Percentiles rank a stretch among this genome's conserved stretches.
phyloP scores from a whole-genome alignment of 768 basidiomycete genomes.

The Arthromyces matolae region DNA sequence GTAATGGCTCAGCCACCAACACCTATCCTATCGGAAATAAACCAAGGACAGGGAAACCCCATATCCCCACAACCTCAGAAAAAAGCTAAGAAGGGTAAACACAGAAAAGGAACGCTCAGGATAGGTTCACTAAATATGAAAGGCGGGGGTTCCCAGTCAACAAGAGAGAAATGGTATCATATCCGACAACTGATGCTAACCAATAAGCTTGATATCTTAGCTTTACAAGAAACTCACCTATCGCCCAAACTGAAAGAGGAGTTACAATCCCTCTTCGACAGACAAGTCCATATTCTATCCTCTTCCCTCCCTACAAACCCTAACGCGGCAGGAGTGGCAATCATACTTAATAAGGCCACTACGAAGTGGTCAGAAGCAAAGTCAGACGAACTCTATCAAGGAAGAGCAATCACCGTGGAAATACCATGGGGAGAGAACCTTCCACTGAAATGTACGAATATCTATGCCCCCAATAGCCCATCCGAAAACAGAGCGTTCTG shows the following conservation, averaged over 20 bases:
- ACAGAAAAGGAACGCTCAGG: too few species aligned
- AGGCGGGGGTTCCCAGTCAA: too few species aligned
- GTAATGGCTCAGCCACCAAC: too few species aligned
- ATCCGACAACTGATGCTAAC: constrained; percentile 23
- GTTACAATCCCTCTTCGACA: constrained; percentile 5
- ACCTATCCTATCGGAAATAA: too few species aligned
- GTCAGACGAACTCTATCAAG: constrained; percentile 19
- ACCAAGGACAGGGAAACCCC: too few species aligned
- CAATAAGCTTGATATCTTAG: constrained; percentile 24
- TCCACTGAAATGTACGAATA: neutral
- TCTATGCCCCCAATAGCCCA: neutral
- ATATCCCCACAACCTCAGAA: too few species aligned
- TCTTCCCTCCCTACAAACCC: constrained; percentile 12
- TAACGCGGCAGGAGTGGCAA: constrained; percentile 29
- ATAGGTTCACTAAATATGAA: too few species aligned
- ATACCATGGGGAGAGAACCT: constrained; percentile 16
- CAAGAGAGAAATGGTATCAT: constrained; percentile 25
- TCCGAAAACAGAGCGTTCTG: neutral
- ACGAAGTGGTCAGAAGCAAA: constrained; percentile 13
- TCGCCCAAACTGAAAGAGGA: constrained; percentile 1
- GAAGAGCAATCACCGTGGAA: constrained; percentile 5
- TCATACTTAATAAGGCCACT: constrained; percentile 29
- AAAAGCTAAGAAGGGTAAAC: too few species aligned
- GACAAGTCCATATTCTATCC: constrained; percentile 18
- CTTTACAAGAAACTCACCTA: constrained; percentile 32